These are phyloP conservation scores for Trifolium repens DNA, from an alignment of 306 rosid species.

Conservation along the genomic window DNA sequence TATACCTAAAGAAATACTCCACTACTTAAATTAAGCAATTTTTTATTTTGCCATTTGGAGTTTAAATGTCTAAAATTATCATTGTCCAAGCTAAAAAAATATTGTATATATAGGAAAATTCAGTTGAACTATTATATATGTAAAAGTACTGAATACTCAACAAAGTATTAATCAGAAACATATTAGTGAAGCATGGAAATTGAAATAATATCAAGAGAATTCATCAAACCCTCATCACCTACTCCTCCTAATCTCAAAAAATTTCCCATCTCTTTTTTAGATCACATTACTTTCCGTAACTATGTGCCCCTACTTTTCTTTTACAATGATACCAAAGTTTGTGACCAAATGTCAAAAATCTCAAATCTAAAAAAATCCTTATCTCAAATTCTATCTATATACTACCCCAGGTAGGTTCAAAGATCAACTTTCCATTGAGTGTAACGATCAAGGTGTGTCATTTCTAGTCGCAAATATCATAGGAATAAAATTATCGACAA, in stretches of 20 bases:
- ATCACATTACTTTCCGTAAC: slow-evolving; percentile 24
- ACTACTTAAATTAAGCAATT: not conserved
- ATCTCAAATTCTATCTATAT: slow-evolving; percentile 46
- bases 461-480: slow-evolving; percentile 43
- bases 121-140: not conserved
- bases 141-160: not conserved
- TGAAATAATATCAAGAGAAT: slow-evolving; percentile 53
- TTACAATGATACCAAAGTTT: slow-evolving; percentile 27
- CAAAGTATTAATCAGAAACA: not conserved
- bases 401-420: slow-evolving; percentile 61
- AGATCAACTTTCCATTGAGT: slow-evolving; percentile 45
- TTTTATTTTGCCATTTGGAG: not conserved
- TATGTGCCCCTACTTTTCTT: slow-evolving; percentile 56
- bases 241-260: slow-evolving; percentile 48
- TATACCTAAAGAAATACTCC: not conserved
- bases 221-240: slow-evolving; percentile 56
- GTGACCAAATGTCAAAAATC: slow-evolving; percentile 11
- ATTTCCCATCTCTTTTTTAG: slow-evolving; percentile 49
- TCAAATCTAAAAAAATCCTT: slow-evolving; percentile 50
- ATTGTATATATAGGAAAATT: not conserved
- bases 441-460: slow-evolving; percentile 63
- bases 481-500: slow-evolving; percentile 22
- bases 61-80: not conserved
- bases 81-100: not conserved
- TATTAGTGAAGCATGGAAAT: slow-evolving; percentile 26